Evolutionary conservation across 345 rosid genomes (phyloP), one percentile per base, ranked within the genome.

Genomic region (Aquilaria sinensis): DNA sequence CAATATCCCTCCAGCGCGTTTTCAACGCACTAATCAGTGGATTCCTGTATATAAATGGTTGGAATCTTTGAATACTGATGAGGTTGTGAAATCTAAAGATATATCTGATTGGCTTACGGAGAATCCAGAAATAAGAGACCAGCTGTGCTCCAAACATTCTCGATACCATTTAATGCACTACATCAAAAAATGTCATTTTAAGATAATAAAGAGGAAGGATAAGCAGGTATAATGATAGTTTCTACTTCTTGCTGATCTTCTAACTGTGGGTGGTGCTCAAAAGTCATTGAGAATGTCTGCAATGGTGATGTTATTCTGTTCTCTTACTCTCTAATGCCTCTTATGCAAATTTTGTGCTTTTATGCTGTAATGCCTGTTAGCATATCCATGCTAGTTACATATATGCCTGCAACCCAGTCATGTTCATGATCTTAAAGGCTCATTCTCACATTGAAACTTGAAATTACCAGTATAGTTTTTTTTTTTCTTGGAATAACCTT

Each of bases 101-200:
- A 88, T 90, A 47, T 61, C 89, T 46, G 93, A 94, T 30, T 94
- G 97, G 99, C 76, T 94, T 31, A 76, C 74, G 23, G 80, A 67
- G 12, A 94, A 87, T 59, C 91, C 89, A 3, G 80, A 78, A 47
- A 81, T 81, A 50, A 87, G 80, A 67, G 93, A 83, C 30, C 84
- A 85, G 29, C 68, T 90, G 43, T 85, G 82, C 71, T 78, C 96
- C 10, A 82, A 83, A 65, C 96, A 94, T 82, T 85, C 97, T 30
- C 76, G 87, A 5, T 94, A 90, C 77, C 99, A 94, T 76, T 75
- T 94, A 80, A 90, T 91, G 77, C 99, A 94, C 64, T 94, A 94
- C 69, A 88, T 90, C 55, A 94, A 94, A 59, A 94, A 94, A 52
- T 90, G 96, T 65, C 99, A 94, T 73, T 67, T 90, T 67, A 94